Conservation (phyloP, 345 rosid genomes). For the Citrus trifoliata region DNA sequence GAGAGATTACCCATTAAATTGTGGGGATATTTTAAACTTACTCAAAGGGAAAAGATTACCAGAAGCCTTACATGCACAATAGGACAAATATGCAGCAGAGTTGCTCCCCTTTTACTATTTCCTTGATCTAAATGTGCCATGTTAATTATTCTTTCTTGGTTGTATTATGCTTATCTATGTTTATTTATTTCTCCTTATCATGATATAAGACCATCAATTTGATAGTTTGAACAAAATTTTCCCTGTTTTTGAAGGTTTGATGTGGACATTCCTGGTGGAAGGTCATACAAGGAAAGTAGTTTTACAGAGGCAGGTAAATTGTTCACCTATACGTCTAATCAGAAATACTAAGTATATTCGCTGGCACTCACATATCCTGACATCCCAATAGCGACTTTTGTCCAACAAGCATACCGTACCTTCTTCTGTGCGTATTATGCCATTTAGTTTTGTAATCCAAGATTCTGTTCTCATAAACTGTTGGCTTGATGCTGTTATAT, state of each 20-base stretch:
- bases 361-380: not conserved
- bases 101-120: not conserved
- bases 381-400: not conserved
- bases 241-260: constrained; percentile 61
- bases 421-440: not conserved
- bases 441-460: not conserved
- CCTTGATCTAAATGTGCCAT: not conserved
- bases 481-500: not conserved
- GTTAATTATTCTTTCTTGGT: not conserved
- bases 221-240: not conserved
- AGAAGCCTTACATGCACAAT: not conserved
- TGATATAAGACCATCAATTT: not conserved
- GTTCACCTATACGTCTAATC: not conserved
- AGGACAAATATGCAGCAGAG: not conserved
- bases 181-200: not conserved
- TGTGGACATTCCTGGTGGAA: constrained; percentile 91
- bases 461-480: not conserved
- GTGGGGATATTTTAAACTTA: not conserved
- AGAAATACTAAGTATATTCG: not conserved
- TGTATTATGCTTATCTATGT: not conserved
- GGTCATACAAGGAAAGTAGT: constrained; percentile 76
- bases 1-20: not conserved
- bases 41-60: not conserved
- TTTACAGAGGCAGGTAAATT: constrained; percentile 82
- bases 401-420: not conserved